A percentile compares a stretch with the other conserved stretches of the same genome.
These are phyloP conservation scores for Yarrowia bubula DNA, from an alignment of 805 yeast genomes.

Conservation along the genomic window DNA sequence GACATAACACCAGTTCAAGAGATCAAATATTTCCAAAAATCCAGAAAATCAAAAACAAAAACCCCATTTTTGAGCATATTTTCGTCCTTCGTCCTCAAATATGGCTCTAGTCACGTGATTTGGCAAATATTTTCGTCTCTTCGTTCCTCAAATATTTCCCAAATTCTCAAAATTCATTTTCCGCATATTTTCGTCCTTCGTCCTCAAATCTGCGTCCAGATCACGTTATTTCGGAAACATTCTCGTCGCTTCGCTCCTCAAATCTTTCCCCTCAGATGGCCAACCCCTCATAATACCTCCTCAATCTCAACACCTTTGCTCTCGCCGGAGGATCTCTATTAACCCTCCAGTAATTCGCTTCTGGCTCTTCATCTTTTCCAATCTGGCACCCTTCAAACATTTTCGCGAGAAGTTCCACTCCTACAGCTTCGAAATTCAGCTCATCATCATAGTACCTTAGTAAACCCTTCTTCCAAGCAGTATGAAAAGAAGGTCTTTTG, in stretches of 20 bases:
- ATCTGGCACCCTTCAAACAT: constrained; percentile 24
- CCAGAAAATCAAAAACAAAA: too few species aligned
- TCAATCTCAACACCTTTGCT: constrained; percentile 19
- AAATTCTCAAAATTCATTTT: too few species aligned
- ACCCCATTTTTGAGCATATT: too few species aligned
- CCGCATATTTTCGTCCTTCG: too few species aligned
- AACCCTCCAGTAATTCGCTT: constrained; percentile 6
- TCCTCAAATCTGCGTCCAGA: background rate
- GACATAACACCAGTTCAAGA: too few species aligned
- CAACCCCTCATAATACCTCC: constrained; percentile 2
- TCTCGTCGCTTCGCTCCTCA: background rate
- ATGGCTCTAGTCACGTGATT: too few species aligned
- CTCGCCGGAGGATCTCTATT: constrained; percentile 11
- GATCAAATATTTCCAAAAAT: too few species aligned
- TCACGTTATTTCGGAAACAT: too few species aligned
- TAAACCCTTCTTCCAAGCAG: constrained; percentile 16
- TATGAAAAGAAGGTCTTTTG: constrained; percentile 11
- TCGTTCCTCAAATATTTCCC: too few species aligned
- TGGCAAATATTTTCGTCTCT: too few species aligned
- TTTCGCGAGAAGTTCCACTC: constrained; percentile 13
- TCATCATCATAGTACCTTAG: constrained; percentile 16
- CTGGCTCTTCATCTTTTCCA: constrained; percentile 20
- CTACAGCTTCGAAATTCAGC: background rate
- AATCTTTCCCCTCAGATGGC: background rate
- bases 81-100: too few species aligned